Evolutionary conservation across 2,329 filamentous ascomycete species (phyloP).

Genomic region (Phaeosphaeriaceae sp.): DNA sequence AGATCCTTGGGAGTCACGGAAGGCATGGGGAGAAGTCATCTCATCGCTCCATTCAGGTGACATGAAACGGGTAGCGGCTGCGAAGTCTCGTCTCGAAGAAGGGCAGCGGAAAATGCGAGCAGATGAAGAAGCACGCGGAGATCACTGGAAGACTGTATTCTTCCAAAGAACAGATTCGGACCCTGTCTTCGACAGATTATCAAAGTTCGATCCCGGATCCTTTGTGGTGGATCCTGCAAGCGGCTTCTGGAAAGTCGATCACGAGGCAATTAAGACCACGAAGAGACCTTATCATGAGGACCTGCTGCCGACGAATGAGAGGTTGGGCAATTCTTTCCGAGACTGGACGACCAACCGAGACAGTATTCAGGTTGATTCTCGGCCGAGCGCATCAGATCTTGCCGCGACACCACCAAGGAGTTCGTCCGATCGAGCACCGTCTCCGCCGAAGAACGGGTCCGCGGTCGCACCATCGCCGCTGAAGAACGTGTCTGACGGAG

Average conservation of each 20-base stretch:
- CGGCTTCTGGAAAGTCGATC: constrained; percentile 44
- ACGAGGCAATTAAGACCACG: constrained; percentile 25
- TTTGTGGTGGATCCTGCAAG: constrained; percentile 33
- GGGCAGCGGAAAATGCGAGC: constrained; percentile 54
- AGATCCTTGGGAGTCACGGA: constrained; percentile 56
- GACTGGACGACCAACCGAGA: constrained; percentile 1
- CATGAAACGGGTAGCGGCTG: constrained; percentile 48
- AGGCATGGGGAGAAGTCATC: constrained; percentile 54
- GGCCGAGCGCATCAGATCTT: neutral
- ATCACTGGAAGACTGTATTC: constrained; percentile 51
- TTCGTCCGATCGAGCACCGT: neutral
- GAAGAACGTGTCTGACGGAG: neutral
- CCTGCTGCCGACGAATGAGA: constrained; percentile 34
- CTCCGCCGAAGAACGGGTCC: neutral
- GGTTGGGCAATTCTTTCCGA: neutral
- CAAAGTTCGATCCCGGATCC: constrained; percentile 20
- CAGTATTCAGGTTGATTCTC: neutral
- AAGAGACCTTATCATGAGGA: constrained; percentile 41
- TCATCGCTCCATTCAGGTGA: constrained; percentile 48
- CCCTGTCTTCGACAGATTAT: constrained; percentile 34
- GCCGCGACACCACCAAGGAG: neutral
- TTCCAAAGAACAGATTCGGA: constrained; percentile 46
- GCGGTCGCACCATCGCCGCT: neutral
- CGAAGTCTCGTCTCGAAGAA: constrained; percentile 45
- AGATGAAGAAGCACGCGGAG: constrained; percentile 45